Evolutionary conservation across 1,284 basidiomycete genomes (phyloP).

Genomic region (Phellopilus nigrolimitatus): DNA sequence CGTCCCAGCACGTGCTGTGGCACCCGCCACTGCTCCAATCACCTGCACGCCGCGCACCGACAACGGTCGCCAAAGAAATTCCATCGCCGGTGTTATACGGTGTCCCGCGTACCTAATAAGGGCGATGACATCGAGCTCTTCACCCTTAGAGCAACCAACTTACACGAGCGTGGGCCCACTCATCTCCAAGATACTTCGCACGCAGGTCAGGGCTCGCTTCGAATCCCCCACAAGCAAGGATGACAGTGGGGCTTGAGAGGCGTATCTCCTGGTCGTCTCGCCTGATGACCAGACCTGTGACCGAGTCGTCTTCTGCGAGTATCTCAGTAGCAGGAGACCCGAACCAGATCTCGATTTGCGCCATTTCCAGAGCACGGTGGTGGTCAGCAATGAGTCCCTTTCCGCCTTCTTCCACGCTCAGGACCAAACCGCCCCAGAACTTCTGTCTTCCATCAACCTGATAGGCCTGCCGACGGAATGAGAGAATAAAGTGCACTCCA

Average conservation of each 20-base stretch:
- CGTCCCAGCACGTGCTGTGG: conserved; percentile 69
- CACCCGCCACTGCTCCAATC: conserved; percentile 52
- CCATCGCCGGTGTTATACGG: conserved; percentile 65
- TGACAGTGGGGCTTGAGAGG: too few species aligned
- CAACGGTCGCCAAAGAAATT: conserved; percentile 42
- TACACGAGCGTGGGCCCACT: conserved; percentile 55
- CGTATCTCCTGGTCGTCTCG: conserved; percentile 33
- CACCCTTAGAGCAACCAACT: conserved; percentile 9
- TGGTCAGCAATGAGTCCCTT: conserved; percentile 63
- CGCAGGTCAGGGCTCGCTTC: conserved; percentile 52
- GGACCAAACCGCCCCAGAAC: conserved; percentile 64
- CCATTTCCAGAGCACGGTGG: conserved; percentile 41
- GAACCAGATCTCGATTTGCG: conserved; percentile 53
- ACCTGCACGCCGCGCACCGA: conserved; percentile 52
- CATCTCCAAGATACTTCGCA: conserved; percentile 45
- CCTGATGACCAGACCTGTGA: conserved; percentile 43
- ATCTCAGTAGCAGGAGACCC: conserved; percentile 44
- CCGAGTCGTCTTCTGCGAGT: conserved; percentile 30
- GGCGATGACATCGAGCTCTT: background rate
- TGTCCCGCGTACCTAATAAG: conserved; percentile 56
- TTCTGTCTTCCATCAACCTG: too few species aligned
- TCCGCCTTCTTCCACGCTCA: conserved; percentile 51
- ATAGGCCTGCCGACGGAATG: conserved; percentile 64
- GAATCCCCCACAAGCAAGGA: too few species aligned
- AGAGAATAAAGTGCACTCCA: conserved; percentile 49